These are phyloP conservation scores for Aspergillus unguis DNA, from an alignment of 2,329 filamentous ascomycete genomes.

Conservation along the genomic window DNA sequence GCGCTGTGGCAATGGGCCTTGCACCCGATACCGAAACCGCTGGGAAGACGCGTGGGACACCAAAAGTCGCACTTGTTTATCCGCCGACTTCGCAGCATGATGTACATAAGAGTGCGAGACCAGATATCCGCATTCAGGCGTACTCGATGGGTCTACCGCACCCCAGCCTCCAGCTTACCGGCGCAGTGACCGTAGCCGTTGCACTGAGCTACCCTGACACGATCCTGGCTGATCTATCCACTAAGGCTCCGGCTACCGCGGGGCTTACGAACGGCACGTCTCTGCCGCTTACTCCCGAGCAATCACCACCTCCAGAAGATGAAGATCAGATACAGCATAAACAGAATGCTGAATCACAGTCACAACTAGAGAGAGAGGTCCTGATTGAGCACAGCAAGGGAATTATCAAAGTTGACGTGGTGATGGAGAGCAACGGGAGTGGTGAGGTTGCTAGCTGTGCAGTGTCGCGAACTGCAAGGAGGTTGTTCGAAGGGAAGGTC, in stretches of 20 bases:
- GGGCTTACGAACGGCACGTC: no score
- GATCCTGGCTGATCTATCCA: not conserved
- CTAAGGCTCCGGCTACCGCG: no score
- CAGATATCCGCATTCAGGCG: slow-evolving; percentile 24
- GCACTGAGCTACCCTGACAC: slow-evolving; percentile 23
- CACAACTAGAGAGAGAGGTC: not conserved
- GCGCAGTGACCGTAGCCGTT: slow-evolving; percentile 25
- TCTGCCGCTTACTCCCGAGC: no score
- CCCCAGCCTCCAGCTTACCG: slow-evolving; percentile 27
- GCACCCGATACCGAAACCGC: slow-evolving; percentile 34
- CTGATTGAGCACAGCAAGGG: not conserved
- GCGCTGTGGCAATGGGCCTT: slow-evolving; percentile 58
- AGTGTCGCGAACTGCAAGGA: not conserved
- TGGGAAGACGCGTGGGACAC: slow-evolving; percentile 50
- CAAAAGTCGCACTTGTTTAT: slow-evolving; percentile 51
- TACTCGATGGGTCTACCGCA: slow-evolving; percentile 27
- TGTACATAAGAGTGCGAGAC: not conserved
- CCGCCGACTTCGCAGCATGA: not conserved
- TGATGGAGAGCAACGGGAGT: not conserved
- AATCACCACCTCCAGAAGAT: no score
- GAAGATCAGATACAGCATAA: no score
- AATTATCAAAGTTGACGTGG: not conserved
- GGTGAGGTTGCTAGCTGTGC: not conserved
- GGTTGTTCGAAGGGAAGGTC: not conserved
- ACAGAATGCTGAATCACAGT: no score